These are phyloP conservation scores for Raphanus hybrid DNA, from an alignment of 441 rosid genomes.

Conservation along the genomic window DNA sequence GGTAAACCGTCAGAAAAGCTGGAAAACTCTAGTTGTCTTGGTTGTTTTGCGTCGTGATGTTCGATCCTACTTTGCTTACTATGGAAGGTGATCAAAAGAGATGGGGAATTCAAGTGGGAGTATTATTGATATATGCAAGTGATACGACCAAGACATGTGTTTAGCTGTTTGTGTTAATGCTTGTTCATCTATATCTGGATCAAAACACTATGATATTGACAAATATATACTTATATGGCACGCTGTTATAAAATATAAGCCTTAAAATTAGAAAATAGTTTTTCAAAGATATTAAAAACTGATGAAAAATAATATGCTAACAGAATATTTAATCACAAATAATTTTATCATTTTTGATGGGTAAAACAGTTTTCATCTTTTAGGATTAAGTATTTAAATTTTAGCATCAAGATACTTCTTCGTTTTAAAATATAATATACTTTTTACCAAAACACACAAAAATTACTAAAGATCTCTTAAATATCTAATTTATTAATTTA, in stretches of 20 bases:
- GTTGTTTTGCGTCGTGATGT: slow-evolving; percentile 25
- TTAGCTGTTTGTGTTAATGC: background rate
- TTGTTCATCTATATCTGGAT: background rate
- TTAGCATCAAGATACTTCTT: background rate
- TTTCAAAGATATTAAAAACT: no score
- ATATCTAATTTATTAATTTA: no score
- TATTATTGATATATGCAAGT: background rate
- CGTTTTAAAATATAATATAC: no score
- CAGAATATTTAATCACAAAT: no score
- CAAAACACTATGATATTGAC: background rate
- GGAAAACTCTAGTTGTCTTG: slow-evolving; percentile 22
- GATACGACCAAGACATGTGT: background rate
- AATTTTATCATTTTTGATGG: no score
- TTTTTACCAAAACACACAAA: background rate
- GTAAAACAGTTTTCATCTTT: no score
- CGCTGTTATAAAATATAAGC: no score
- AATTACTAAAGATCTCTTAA: no score
- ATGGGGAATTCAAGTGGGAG: slow-evolving; percentile 6
- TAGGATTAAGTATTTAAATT: background rate
- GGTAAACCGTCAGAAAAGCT: slow-evolving; percentile 38
- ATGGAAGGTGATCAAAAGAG: slow-evolving; percentile 13
- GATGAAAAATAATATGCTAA: no score
- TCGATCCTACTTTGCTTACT: background rate
- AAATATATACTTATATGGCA: no score
- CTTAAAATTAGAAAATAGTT: no score